These are phyloP conservation scores for Eremothecium coryli DNA, from an alignment of 1,139 yeast species.

Conservation along the genomic window DNA sequence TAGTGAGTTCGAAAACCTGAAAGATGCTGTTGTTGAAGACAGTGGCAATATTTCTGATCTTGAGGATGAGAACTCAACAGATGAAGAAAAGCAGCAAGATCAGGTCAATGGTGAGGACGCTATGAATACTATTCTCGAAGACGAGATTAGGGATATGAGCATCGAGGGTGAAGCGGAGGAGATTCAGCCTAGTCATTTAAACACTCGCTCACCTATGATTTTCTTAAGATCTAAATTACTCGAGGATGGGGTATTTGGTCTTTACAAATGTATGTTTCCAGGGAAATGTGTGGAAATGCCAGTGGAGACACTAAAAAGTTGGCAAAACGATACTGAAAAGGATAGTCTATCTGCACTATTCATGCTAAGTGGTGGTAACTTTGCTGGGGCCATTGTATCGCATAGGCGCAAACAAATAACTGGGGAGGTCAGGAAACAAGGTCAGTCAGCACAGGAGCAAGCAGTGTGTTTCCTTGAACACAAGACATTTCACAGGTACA, in stretches of 20 bases:
- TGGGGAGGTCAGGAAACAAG: slow-evolving; percentile 39
- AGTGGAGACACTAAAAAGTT: slow-evolving; percentile 25
- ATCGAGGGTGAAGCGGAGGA: background rate
- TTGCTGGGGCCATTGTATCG: slow-evolving; percentile 87
- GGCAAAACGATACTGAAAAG: slow-evolving; percentile 26
- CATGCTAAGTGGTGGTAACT: slow-evolving; percentile 98
- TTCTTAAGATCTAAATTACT: slow-evolving; percentile 43
- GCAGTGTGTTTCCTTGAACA: slow-evolving; percentile 59
- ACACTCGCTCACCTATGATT: slow-evolving; percentile 57
- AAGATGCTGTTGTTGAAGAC: slow-evolving; percentile 10
- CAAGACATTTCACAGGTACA: slow-evolving; percentile 88
- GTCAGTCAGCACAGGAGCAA: slow-evolving; percentile 44
- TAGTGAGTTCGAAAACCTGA: slow-evolving; percentile 45
- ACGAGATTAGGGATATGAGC: slow-evolving; percentile 14
- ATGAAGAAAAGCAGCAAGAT: slow-evolving; percentile 27
- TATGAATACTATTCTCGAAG: slow-evolving; percentile 35
- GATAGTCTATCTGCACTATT: slow-evolving; percentile 54
- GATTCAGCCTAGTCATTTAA: slow-evolving; percentile 37
- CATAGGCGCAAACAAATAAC: slow-evolving; percentile 49
- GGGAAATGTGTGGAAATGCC: slow-evolving; percentile 33
- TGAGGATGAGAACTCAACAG: slow-evolving; percentile 10
- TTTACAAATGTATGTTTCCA: slow-evolving; percentile 59
- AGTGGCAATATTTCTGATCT: slow-evolving; percentile 12
- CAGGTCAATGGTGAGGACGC: slow-evolving; percentile 21
- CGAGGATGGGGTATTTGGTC: slow-evolving; percentile 46